Base-by-base conservation (phyloP, 768 basidiomycete genomes). In the Mrakia gelida region DNA sequence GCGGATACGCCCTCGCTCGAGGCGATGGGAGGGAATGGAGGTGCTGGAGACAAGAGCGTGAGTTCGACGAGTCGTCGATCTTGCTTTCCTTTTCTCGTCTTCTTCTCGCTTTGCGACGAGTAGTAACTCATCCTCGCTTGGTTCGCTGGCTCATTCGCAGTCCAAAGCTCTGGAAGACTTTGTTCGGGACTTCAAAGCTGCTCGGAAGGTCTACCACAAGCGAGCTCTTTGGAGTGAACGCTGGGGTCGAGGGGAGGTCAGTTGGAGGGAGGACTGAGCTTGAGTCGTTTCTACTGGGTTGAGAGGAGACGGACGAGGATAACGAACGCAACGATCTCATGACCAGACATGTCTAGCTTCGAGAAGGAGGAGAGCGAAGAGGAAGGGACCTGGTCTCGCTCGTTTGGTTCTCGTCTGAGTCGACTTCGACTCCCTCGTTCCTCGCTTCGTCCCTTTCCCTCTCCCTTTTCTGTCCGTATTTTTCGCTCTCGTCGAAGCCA, bases 181-280 rank as follows among this genome's bases (percentile, higher is more conserved):
- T 80, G 89, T 97, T 73, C 90, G 87, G 81, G 90, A 93, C 81
- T 97, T 95, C 86, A 93, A 91, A 82, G 93, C 94, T 73, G 83
- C 90, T 59, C 86, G 96, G 80, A 95, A 93, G 85, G 87, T 88
- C n/a, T 98, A 94, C 84, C 95, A 98, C 84, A 97, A 96, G 85
- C 88, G 95, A 26, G 90, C 90, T 2, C 90, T 96, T 83, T 97
- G 93, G 92, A 89, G 90, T 26, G 92, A 94, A 82, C 87, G 91
- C 81, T 98, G 95, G 94, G 87, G 90, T 0, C 87, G 88, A 49
- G 93, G 92, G 2, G 91, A 93, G 81, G 94, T 98, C 10, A 87
- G 88, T 41, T 97, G 95, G 94, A 87, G 90, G 80, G 92, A 93
- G 72, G 84, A 85, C 78, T 83, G 76, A 75, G 32, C 4, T 34